Conservation (phyloP, 1,139 yeast species). For the Yarrowia galli region DNA sequence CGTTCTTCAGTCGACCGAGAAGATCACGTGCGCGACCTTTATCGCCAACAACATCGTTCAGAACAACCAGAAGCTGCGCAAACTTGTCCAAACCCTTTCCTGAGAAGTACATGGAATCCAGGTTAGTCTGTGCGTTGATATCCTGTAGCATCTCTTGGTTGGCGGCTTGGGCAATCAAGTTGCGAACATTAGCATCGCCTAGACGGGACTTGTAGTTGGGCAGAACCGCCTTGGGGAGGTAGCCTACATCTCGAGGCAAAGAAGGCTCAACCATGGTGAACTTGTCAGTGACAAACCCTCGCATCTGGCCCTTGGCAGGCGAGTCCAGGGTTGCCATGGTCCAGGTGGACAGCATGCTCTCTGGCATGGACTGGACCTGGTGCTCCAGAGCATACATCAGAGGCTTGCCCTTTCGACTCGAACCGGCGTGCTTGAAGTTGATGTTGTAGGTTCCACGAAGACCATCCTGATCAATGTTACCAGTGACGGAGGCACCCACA, state of each 20-base stretch:
- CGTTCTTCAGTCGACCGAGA: slow-evolving; percentile 59
- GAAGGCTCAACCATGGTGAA: slow-evolving; percentile 61
- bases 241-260: slow-evolving; percentile 59
- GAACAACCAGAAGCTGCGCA: slow-evolving; percentile 70
- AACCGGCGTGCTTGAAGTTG: slow-evolving; percentile 62
- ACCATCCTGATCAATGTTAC: slow-evolving; percentile 51
- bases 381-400: slow-evolving; percentile 79
- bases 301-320: slow-evolving; percentile 71
- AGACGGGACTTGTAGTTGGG: slow-evolving; percentile 47
- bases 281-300: slow-evolving; percentile 59
- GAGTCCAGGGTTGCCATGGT: slow-evolving; percentile 64
- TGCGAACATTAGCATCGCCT: slow-evolving; percentile 54
- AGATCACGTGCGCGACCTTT: slow-evolving; percentile 58
- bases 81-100: slow-evolving; percentile 78
- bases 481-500: slow-evolving; percentile 54
- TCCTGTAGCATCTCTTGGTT: slow-evolving; percentile 64
- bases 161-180: slow-evolving; percentile 60
- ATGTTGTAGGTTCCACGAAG: slow-evolving; percentile 60
- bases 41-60: slow-evolving; percentile 62
- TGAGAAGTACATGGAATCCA: slow-evolving; percentile 65
- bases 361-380: slow-evolving; percentile 63
- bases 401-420: slow-evolving; percentile 59
- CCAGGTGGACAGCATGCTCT: slow-evolving; percentile 46
- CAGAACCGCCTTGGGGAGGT: slow-evolving; percentile 57
- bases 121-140: slow-evolving; percentile 58